Evolutionary conservation across 176 grass and related monocot species (phyloP).

Genomic region (Saccharum officinarum): DNA sequence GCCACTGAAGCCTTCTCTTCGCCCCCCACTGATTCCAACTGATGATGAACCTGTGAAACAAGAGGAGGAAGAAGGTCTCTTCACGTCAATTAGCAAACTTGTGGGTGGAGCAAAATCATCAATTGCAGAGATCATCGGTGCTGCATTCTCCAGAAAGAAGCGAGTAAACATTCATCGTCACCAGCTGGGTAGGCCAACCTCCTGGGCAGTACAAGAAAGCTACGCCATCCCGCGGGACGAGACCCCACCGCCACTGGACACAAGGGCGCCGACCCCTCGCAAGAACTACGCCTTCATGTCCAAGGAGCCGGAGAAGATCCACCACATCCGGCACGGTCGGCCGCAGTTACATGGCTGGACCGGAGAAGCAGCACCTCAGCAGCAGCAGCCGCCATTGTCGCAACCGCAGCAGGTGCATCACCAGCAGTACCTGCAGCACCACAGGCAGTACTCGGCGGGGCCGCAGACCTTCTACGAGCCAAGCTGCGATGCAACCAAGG

Average conservation of each 20-base stretch:
- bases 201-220: slow-evolving; percentile 62
- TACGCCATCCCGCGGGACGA: slow-evolving; percentile 62
- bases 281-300: slow-evolving; percentile 84
- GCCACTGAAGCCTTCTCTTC: slow-evolving; percentile 49
- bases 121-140: slow-evolving; percentile 42
- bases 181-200: slow-evolving; percentile 31
- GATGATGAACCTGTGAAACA: slow-evolving; percentile 59
- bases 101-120: slow-evolving; percentile 60
- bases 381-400: slow-evolving; percentile 13
- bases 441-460: slow-evolving; percentile 64
- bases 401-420: slow-evolving; percentile 50
- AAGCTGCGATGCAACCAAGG: slow-evolving; percentile 66
- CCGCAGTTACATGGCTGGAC: slow-evolving; percentile 49
- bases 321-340: slow-evolving; percentile 64
- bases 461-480: slow-evolving; percentile 80
- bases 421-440: slow-evolving; percentile 82
- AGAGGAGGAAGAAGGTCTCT: slow-evolving; percentile 65
- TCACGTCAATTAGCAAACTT: slow-evolving; percentile 56
- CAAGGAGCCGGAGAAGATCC: slow-evolving; percentile 76
- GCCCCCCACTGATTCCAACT: slow-evolving; percentile 57
- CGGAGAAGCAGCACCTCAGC: slow-evolving; percentile 42
- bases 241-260: slow-evolving; percentile 56
- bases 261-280: slow-evolving; percentile 58
- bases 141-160: slow-evolving; percentile 67
- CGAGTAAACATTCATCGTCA: slow-evolving; percentile 43